Evolutionary conservation across 2,329 filamentous ascomycete species (phyloP).

Genomic region (Fusarium sp.): DNA sequence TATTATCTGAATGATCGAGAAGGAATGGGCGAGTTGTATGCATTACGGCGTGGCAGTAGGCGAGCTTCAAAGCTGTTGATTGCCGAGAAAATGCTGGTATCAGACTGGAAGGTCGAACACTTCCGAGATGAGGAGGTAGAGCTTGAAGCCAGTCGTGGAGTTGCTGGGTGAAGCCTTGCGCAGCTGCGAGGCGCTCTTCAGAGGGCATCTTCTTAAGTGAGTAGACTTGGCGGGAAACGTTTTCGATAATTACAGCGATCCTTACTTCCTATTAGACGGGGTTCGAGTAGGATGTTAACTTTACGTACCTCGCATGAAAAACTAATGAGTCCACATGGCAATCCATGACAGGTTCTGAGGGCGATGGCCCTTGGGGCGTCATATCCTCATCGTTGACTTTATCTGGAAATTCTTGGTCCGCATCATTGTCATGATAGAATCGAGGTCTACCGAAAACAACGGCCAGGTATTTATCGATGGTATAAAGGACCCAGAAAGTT

Average conservation of each 20-base stretch:
- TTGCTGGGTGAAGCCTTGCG: conserved; percentile 56
- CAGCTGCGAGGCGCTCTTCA: conserved; percentile 56
- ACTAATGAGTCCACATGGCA: conserved; percentile 65
- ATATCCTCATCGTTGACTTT: conserved; percentile 71
- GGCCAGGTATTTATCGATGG: conserved; percentile 73
- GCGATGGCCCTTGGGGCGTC: conserved; percentile 57
- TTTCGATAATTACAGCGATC: conserved; percentile 58
- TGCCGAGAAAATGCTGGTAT: conserved; percentile 64
- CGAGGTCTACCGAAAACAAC: conserved; percentile 74
- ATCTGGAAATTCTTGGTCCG: conserved; percentile 72
- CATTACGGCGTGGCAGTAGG: conserved; percentile 69
- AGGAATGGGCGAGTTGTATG: conserved; percentile 70
- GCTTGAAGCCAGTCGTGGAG: conserved; percentile 58
- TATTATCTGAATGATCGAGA: conserved; percentile 52
- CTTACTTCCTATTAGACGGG: conserved; percentile 10
- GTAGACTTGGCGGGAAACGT: conserved; percentile 59
- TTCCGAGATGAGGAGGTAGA: conserved; percentile 61
- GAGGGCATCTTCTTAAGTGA: conserved; percentile 55
- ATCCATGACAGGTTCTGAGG: conserved; percentile 53
- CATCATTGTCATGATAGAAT: conserved; percentile 74
- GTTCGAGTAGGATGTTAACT: accelerated
- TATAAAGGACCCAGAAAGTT: conserved; percentile 74
- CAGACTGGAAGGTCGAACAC: conserved; percentile 61
- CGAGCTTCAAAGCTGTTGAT: conserved; percentile 67
- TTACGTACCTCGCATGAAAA: conserved; percentile 58